Evolutionary conservation across 306 rosid species (phyloP).

Genomic region (Lotus japonicus): DNA sequence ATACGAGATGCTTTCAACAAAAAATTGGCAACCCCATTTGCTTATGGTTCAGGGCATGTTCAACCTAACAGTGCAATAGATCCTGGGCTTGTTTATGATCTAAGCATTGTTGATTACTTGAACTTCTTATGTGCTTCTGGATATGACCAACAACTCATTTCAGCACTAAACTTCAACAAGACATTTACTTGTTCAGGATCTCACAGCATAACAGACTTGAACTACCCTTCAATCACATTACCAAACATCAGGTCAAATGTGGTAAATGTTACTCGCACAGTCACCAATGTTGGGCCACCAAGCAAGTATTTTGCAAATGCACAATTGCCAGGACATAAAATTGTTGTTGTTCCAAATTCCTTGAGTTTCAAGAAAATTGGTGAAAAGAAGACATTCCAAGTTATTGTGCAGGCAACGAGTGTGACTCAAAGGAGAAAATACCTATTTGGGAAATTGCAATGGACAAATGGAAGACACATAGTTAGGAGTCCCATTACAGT

Average conservation of each 20-base stretch:
- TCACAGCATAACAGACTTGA: conserved; percentile 37
- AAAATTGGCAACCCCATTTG: conserved; percentile 38
- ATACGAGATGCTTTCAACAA: conserved; percentile 25
- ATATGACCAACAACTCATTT: conserved; percentile 20
- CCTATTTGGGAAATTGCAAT: conserved; percentile 24
- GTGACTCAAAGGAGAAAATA: neutral
- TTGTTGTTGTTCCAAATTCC: conserved; percentile 31
- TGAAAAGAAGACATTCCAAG: conserved; percentile 44
- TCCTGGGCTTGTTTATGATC: conserved; percentile 35
- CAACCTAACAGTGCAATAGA: conserved; percentile 42
- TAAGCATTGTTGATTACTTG: conserved; percentile 21
- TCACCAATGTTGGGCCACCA: conserved; percentile 43
- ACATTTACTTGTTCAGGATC: conserved; percentile 27
- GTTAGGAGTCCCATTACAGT: conserved; percentile 53
- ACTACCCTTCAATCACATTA: conserved; percentile 70
- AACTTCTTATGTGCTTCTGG: conserved; percentile 35
- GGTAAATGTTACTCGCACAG: conserved; percentile 18
- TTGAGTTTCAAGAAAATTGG: conserved; percentile 37
- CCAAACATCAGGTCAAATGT: conserved; percentile 26
- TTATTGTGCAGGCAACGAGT: conserved; percentile 24
- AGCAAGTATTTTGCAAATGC: conserved; percentile 38
- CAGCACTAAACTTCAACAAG: conserved; percentile 18
- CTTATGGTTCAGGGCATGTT: conserved; percentile 62
- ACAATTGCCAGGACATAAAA: conserved; percentile 30
- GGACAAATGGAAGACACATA: conserved; percentile 46